A percentile compares a stretch with the other conserved stretches of the same genome.
Evolutionary conservation across 2,329 filamentous ascomycete genomes (phyloP).

Genomic region (Mollisia scopiformis): DNA sequence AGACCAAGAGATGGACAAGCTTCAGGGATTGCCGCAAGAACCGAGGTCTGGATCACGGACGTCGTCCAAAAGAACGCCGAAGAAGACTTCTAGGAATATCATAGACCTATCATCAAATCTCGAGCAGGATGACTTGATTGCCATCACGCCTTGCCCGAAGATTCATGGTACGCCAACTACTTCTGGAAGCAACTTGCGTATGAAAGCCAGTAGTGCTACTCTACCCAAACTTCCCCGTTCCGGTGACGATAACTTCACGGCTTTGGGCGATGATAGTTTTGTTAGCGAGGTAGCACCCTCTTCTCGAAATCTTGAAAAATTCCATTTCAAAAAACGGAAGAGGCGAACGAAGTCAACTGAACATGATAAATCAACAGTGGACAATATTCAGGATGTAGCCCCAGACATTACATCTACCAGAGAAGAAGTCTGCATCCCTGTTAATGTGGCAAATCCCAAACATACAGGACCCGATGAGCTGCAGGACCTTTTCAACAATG

Average conservation of each 20-base stretch:
- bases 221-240: not conserved
- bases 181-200: not conserved
- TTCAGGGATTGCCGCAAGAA: slow-evolving; percentile 11
- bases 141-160: slow-evolving; percentile 3
- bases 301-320: slow-evolving; percentile 33
- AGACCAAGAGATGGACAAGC: slow-evolving; percentile 13
- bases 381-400: not conserved
- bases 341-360: not conserved
- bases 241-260: not conserved
- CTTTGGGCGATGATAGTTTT: slow-evolving; percentile 26
- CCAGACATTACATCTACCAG: not conserved
- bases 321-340: slow-evolving; percentile 32
- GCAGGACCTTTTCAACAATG: not conserved
- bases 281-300: slow-evolving; percentile 35
- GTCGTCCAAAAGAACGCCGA: not conserved
- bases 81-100: not conserved
- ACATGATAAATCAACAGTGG: not conserved
- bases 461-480: not conserved
- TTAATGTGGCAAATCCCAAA: not conserved
- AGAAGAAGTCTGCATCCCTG: not conserved
- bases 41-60: not conserved
- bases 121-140: slow-evolving; percentile 13
- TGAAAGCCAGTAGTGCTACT: not conserved
- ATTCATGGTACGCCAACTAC: not conserved
- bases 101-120: slow-evolving; percentile 11